Base-by-base conservation (phyloP, 75 land plant species). In the Isoetes taiwanensis region DNA sequence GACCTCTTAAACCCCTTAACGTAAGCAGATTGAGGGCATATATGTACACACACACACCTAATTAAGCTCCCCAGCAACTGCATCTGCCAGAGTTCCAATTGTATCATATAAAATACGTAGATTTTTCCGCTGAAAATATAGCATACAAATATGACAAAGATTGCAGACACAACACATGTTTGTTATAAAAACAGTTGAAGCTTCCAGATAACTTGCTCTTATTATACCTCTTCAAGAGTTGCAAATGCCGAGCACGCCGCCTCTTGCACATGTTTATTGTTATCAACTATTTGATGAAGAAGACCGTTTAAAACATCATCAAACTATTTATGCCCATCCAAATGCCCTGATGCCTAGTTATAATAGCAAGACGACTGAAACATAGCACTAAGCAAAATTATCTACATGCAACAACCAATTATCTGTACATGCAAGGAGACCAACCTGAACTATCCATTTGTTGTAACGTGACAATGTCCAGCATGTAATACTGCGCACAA, bases 161-260 rank as follows among this genome's bases (percentile, higher is more conserved):
- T n/a, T n/a, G n/a, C n/a, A n/a, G n/a, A n/a, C n/a, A n/a, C n/a
- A n/a, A n/a, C n/a, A n/a, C n/a, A n/a, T n/a, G n/a, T n/a, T n/a
- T n/a, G n/a, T n/a, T n/a, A n/a, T n/a, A n/a, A n/a, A n/a, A n/a
- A n/a, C n/a, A n/a, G n/a, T n/a, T n/a, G n/a, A n/a, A n/a, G n/a
- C n/a, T n/a, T n/a, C n/a, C n/a, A n/a, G n/a, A n/a, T n/a, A n/a
- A n/a, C n/a, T n/a, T n/a, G n/a, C n/a, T n/a, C n/a, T n/a, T n/a
- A n/a, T n/a, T n/a, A n/a, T 43, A 88, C 98, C 90, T 93, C 98
- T 70, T 93, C 98, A 55, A 93, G 84, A 4, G 98, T 93, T 3
- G 98, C 98, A 80, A 93, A 93, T 37, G 98, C 95, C 25, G 98
- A 93, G 74, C 98, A 93, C 28, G 98, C 90, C 72, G 98, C 98